Evolutionary conservation across 768 basidiomycete species (phyloP).

Genomic region (Cyclocybe cylindracea): DNA sequence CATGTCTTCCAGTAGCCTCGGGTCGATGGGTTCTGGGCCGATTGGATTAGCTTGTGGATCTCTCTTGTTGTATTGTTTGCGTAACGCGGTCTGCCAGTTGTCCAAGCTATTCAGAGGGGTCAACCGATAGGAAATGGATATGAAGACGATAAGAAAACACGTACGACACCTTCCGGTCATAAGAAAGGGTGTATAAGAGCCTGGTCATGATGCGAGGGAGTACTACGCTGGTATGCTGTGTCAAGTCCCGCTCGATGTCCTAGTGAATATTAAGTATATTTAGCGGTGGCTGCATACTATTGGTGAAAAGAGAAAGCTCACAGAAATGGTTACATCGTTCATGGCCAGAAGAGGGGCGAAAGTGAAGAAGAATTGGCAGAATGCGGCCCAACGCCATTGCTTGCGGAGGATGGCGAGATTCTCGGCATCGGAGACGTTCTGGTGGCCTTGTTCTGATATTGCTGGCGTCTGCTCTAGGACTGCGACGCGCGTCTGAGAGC

Average conservation of each 20-base stretch:
- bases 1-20: slow-evolving; percentile 1
- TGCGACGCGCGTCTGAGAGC: slow-evolving; percentile 42
- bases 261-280: slow-evolving; percentile 28
- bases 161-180: slow-evolving; percentile 80
- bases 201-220: slow-evolving; percentile 76
- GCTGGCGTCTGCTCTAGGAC: slow-evolving; percentile 29
- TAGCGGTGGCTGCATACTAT: slow-evolving; percentile 2
- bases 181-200: slow-evolving; percentile 71
- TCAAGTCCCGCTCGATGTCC: slow-evolving; percentile 82
- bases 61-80: slow-evolving; percentile 76
- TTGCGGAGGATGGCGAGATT: slow-evolving; percentile 61
- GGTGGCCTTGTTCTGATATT: slow-evolving; percentile 23
- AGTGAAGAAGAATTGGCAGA: slow-evolving; percentile 87
- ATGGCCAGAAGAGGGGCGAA: slow-evolving; percentile 75
- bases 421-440: slow-evolving; percentile 26
- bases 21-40: slow-evolving; percentile 51
- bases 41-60: slow-evolving; percentile 73
- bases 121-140: slow-evolving; percentile 12
- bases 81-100: slow-evolving; percentile 78
- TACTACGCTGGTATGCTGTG: slow-evolving; percentile 55
- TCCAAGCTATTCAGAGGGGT: slow-evolving; percentile 47
- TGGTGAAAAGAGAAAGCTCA: slow-evolving; percentile 31
- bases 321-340: slow-evolving; percentile 67
- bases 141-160: slow-evolving; percentile 27
- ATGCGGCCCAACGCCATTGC: slow-evolving; percentile 93